Evolutionary conservation across 2,329 filamentous ascomycete species (phyloP).

Genomic region (Pseudocercospora macadamiae): DNA sequence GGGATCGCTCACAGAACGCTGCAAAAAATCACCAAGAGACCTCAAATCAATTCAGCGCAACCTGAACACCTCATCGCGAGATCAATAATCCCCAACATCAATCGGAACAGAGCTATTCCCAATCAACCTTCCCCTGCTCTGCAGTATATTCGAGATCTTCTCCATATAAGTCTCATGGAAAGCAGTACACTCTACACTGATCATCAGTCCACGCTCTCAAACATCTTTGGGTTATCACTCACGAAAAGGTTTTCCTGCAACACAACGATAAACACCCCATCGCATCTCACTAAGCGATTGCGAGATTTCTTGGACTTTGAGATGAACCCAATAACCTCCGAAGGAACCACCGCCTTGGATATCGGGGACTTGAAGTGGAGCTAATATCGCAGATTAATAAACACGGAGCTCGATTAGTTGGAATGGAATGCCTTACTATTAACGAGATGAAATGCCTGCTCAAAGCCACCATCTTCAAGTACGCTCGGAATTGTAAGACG

Average conservation of each 20-base stretch:
- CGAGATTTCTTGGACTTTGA: background rate
- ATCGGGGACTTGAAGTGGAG: background rate
- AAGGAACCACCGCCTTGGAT: background rate
- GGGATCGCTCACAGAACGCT: background rate
- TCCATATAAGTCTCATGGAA: background rate
- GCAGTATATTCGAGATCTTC: background rate
- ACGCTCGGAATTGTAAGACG: background rate
- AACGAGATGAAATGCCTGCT: background rate
- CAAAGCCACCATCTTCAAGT: background rate
- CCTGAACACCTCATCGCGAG: background rate
- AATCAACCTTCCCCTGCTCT: background rate
- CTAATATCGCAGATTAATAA: background rate
- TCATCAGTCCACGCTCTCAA: background rate
- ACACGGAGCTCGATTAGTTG: too few relatives aligned
- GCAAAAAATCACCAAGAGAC: background rate
- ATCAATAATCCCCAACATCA: background rate
- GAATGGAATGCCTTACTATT: background rate
- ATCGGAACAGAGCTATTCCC: background rate
- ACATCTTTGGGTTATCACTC: background rate
- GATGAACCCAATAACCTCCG: background rate
- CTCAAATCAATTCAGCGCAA: background rate
- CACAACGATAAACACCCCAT: background rate
- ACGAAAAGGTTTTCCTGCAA: background rate
- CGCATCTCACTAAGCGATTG: background rate
- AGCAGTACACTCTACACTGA: background rate